Conservation (phyloP, 345 rosid species). For the Rhodamnia argentea region DNA sequence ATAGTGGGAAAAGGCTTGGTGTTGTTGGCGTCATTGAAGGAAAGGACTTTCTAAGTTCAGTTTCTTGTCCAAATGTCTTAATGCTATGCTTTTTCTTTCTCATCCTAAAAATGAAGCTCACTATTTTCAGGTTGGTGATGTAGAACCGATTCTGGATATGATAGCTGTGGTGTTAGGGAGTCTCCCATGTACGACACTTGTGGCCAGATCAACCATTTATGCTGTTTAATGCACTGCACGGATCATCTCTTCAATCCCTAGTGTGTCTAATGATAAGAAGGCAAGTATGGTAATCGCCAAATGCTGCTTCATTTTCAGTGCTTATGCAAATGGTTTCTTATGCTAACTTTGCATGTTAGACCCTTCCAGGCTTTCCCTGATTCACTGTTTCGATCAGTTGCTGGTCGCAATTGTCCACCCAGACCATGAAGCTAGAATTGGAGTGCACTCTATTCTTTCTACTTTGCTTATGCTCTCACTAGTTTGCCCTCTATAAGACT, state of each 20-base stretch:
- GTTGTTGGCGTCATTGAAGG: not conserved
- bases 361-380: constrained; percentile 82
- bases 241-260: constrained; percentile 57
- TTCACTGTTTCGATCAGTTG: constrained; percentile 72
- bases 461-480: constrained; percentile 61
- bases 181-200: constrained; percentile 35
- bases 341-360: constrained; percentile 2
- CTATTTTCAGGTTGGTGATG: constrained; percentile 66
- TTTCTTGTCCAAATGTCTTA: not conserved
- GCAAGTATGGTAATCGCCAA: constrained; percentile 18
- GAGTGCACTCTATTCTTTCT: constrained; percentile 62
- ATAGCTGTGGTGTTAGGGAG: constrained; percentile 74
- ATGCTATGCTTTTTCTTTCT: not conserved
- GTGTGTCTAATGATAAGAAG: constrained; percentile 64
- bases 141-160: constrained; percentile 79
- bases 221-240: constrained; percentile 55
- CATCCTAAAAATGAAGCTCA: not conserved
- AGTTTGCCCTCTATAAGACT: constrained; percentile 21
- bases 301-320: not conserved
- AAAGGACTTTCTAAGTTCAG: not conserved
- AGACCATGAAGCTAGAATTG: constrained; percentile 66
- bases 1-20: not conserved
- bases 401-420: constrained; percentile 73
- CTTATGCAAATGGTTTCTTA: not conserved
- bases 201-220: constrained; percentile 57